Evolutionary conservation across 2,329 filamentous ascomycete genomes (phyloP).

Genomic region (Aureobasidium sp.): DNA sequence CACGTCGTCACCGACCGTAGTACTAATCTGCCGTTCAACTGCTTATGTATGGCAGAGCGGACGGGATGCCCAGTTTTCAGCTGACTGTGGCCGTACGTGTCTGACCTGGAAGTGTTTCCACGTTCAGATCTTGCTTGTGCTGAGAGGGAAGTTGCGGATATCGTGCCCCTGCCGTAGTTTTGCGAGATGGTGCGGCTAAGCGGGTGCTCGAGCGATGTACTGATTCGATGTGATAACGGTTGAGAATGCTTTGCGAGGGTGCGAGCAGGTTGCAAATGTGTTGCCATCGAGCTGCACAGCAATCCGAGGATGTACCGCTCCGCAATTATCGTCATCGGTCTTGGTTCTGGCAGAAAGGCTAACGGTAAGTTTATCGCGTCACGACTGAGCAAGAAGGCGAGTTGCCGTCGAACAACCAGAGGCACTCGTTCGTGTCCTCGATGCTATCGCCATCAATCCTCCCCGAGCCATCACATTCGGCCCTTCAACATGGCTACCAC

Average conservation of each 20-base stretch:
- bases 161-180: no score
- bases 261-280: not conserved
- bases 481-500: not conserved
- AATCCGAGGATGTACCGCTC: not conserved
- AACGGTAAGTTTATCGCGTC: not conserved
- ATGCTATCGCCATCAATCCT: not conserved
- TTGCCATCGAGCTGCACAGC: no score
- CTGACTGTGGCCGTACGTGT: not conserved
- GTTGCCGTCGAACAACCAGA: not conserved
- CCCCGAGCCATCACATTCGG: not conserved
- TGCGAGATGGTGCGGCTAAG: not conserved
- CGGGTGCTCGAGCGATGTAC: not conserved
- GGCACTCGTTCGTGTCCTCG: not conserved
- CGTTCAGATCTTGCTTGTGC: no score
- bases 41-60: not conserved
- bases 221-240: not conserved
- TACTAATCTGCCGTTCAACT: not conserved
- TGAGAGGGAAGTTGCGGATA: no score
- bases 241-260: no score
- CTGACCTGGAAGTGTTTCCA: not conserved
- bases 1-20: not conserved
- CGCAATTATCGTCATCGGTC: not conserved
- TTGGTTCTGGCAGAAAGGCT: not conserved
- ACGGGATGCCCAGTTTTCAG: not conserved
- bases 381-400: constrained; percentile 2